Conservation (phyloP, 495 filamentous ascomycete species). For the Podospora comata region DNA sequence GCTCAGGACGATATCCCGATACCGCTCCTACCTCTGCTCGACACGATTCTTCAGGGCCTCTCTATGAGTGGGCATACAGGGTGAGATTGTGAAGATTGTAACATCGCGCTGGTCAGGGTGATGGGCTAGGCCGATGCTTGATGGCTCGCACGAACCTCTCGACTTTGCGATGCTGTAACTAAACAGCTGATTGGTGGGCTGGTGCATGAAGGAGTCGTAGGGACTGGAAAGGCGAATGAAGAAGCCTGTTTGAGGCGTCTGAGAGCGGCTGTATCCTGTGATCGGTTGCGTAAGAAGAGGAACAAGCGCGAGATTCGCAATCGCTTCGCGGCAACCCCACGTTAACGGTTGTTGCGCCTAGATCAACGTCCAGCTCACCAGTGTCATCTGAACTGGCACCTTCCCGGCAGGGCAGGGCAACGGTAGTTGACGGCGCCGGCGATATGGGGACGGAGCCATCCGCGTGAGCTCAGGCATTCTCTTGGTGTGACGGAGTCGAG, state of each 20-base stretch:
- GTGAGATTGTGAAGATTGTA: background rate
- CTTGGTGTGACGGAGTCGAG: background rate
- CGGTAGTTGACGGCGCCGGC: background rate
- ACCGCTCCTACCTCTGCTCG: background rate
- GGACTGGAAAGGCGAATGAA: background rate
- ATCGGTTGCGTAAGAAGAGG: background rate
- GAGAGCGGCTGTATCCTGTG: background rate
- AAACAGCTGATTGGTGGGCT: background rate
- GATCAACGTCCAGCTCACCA: background rate
- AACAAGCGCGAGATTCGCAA: constrained; percentile 1
- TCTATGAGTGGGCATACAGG: background rate
- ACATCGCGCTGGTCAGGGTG: background rate
- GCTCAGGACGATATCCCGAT: background rate
- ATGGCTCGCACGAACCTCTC: constrained; percentile 24
- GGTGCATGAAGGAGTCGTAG: constrained; percentile 3
- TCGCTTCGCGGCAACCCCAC: constrained; percentile 5
- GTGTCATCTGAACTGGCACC: constrained; percentile 4
- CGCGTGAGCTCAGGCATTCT: background rate
- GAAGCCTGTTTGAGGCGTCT: background rate
- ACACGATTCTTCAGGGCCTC: background rate
- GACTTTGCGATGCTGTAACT: constrained; percentile 13
- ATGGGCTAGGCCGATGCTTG: background rate
- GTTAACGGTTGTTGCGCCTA: background rate
- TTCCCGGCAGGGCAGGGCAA: constrained; percentile 5
- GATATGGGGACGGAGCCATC: background rate